Percentiles rank a stretch among this genome's conserved stretches.
phyloP scores from a whole-genome alignment of 306 rosid species.

The Lupinus albus region DNA sequence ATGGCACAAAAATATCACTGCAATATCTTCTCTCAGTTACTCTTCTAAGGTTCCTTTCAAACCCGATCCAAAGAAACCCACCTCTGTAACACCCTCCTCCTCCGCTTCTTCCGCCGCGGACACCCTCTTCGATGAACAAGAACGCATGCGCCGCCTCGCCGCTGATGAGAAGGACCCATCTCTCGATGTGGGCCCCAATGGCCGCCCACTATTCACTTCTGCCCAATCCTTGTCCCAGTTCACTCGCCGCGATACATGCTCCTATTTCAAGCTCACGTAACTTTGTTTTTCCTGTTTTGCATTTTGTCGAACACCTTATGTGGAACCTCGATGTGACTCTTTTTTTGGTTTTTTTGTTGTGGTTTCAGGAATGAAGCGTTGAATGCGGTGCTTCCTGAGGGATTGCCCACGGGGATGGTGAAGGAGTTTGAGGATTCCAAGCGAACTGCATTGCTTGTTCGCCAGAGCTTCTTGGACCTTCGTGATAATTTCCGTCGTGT shows the following conservation, averaged over 20 bases:
- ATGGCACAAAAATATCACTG: conserved; percentile 35
- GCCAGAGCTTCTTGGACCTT: conserved; percentile 81
- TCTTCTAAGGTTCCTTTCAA: conserved; percentile 52
- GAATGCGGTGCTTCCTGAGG: conserved; percentile 74
- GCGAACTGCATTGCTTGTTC: conserved; percentile 72
- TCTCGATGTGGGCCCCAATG: conserved; percentile 71
- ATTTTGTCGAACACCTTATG: conserved; percentile 30
- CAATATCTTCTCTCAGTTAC: conserved; percentile 44
- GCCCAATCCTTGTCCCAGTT: conserved; percentile 62
- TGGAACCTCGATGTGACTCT: not conserved
- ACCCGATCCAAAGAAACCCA: conserved; percentile 45
- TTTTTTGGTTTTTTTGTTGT: not conserved
- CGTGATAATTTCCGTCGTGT: conserved; percentile 78
- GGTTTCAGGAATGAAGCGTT: conserved; percentile 57
- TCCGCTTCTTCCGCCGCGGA: conserved; percentile 43
- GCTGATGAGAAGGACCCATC: conserved; percentile 70
- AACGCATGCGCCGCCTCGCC: conserved; percentile 67
- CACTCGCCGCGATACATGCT: conserved; percentile 52
- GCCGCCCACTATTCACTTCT: conserved; percentile 72
- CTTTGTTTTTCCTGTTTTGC: not conserved
- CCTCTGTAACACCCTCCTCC: conserved; percentile 32
- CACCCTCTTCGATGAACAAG: conserved; percentile 52
- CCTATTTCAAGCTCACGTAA: conserved; percentile 76
- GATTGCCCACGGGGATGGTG: conserved; percentile 77
- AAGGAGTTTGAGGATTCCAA: conserved; percentile 84